Percentiles rank a stretch among this genome's conserved stretches.
phyloP scores from a whole-genome alignment of 345 rosid species.

The Salix exigua region DNA sequence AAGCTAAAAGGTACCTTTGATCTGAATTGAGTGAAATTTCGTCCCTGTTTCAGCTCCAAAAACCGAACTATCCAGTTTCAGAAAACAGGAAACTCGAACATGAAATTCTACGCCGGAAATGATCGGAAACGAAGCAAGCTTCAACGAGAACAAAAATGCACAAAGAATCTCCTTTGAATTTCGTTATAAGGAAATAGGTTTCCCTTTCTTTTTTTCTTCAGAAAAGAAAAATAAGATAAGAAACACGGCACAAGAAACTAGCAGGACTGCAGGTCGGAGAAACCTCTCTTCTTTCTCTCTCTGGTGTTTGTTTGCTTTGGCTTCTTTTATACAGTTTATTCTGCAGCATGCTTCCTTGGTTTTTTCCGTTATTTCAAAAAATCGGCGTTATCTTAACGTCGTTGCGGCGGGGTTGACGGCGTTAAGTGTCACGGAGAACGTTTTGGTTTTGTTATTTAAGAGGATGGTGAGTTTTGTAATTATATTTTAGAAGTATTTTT shows the following conservation, averaged over 20 bases:
- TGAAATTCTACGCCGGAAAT: background rate
- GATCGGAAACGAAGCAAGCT: background rate
- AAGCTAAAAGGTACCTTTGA: constrained; percentile 26
- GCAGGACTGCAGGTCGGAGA: constrained; percentile 12
- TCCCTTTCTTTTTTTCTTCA: background rate
- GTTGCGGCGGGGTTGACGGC: constrained; percentile 47
- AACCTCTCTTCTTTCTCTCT: constrained; percentile 15
- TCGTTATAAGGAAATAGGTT: background rate
- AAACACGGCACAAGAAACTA: constrained; percentile 17
- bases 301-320: constrained; percentile 24
- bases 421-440: constrained; percentile 20
- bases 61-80: constrained; percentile 1
- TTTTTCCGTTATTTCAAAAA: constrained; percentile 20
- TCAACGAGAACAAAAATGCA: constrained; percentile 13
- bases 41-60: constrained; percentile 12
- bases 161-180: constrained; percentile 29
- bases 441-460: background rate
- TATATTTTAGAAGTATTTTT: too few relatives aligned
- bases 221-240: background rate
- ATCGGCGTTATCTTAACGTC: constrained; percentile 45
- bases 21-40: constrained; percentile 27
- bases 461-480: too few relatives aligned
- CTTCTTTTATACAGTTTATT: constrained; percentile 36
- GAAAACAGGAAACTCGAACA: background rate
- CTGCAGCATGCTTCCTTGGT: constrained; percentile 11